A percentile compares a stretch with the other conserved stretches of the same genome.
Conservation (phyloP, 2,329 filamentous ascomycete species). For the Leptographium lundbergii region DNA sequence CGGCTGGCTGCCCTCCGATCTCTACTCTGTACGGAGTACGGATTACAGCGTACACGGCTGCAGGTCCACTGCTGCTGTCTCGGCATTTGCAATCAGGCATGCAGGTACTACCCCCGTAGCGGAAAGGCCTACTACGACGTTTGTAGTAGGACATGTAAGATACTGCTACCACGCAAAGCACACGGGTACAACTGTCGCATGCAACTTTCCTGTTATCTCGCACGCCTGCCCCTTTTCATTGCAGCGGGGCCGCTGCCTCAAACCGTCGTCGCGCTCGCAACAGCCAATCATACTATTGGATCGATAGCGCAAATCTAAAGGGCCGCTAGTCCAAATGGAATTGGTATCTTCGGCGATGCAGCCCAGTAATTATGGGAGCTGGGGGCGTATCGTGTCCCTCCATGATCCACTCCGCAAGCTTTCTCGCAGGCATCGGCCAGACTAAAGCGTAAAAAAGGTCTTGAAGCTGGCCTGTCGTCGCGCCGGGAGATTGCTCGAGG, state of each 20-base stretch:
- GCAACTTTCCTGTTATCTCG: background rate
- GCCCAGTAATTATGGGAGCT: background rate
- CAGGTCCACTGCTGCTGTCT: background rate
- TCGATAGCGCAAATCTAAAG: background rate
- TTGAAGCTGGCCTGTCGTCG: background rate
- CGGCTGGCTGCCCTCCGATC: background rate
- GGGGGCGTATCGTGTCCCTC: background rate
- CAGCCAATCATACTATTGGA: slow-evolving; percentile 1
- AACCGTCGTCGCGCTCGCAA: background rate
- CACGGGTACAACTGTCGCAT: background rate
- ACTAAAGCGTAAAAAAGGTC: background rate
- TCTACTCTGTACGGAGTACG: background rate
- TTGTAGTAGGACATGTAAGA: too few species aligned
- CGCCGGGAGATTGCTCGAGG: background rate
- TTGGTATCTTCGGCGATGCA: background rate
- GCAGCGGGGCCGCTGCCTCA: background rate
- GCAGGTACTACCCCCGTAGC: background rate
- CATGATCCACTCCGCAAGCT: background rate
- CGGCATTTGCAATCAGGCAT: background rate
- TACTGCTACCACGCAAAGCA: background rate
- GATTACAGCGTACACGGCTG: background rate
- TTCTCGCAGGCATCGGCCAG: background rate
- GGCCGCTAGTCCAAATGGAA: background rate
- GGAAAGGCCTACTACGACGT: background rate
- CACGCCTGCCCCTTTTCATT: slow-evolving; percentile 1